A percentile compares a stretch with the other conserved stretches of the same genome.
Conservation (phyloP, 495 filamentous ascomycete genomes). For the Penicillium samsonianum region DNA sequence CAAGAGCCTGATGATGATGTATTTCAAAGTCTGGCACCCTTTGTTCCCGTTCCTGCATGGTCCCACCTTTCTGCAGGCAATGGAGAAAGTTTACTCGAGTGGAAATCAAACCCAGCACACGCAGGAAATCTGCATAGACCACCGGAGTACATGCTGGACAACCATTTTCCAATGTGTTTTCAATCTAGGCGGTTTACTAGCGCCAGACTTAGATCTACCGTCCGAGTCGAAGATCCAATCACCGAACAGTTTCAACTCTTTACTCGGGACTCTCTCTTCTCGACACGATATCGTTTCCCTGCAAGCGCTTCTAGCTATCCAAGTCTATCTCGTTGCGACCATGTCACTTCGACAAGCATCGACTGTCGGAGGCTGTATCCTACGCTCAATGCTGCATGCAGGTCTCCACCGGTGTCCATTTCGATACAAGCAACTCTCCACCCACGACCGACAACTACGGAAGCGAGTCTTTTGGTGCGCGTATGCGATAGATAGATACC, state of each 20-base stretch:
- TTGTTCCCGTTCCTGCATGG: constrained; percentile 54
- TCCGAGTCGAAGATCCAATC: constrained; percentile 31
- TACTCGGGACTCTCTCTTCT: constrained; percentile 33
- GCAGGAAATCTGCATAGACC: constrained; percentile 13
- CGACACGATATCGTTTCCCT: constrained; percentile 40
- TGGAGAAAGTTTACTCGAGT: constrained; percentile 45
- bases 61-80: constrained; percentile 48
- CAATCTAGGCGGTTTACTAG: constrained; percentile 37
- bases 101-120: not conserved
- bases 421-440: constrained; percentile 42
- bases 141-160: constrained; percentile 40
- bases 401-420: constrained; percentile 47
- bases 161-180: constrained; percentile 44
- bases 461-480: constrained; percentile 55
- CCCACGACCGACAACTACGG: constrained; percentile 43
- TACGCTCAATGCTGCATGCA: constrained; percentile 44
- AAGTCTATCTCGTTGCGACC: constrained; percentile 42
- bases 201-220: constrained; percentile 30
- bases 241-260: constrained; percentile 30
- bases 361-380: constrained; percentile 40
- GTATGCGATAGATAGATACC: constrained; percentile 51
- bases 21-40: constrained; percentile 50
- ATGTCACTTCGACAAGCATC: constrained; percentile 45
- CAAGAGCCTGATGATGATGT: constrained; percentile 43
- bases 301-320: constrained; percentile 40